Conservation (phyloP, 805 yeast species). For the Naumovozyma castellii region DNA sequence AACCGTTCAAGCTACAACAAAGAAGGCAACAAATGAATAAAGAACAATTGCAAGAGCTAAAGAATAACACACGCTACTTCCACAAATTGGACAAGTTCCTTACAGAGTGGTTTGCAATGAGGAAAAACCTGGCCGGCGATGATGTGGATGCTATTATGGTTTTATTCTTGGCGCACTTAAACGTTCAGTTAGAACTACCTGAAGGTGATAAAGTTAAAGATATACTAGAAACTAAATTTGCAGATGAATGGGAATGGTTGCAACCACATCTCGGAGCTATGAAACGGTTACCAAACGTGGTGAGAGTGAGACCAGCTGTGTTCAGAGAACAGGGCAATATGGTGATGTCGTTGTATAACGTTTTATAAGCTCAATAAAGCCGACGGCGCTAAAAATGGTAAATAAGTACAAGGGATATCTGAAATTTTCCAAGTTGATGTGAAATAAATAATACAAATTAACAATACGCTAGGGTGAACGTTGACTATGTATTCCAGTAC, state of each 20-base stretch:
- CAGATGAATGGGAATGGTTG: slow-evolving; percentile 3
- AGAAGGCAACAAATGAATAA: slow-evolving; percentile 13
- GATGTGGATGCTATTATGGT: slow-evolving; percentile 4
- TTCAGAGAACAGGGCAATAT: slow-evolving; percentile 26
- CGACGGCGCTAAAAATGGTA: too few relatives aligned
- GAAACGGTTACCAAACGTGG: background rate
- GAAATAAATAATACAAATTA: too few relatives aligned
- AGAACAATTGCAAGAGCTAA: slow-evolving; percentile 16
- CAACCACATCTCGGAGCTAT: background rate
- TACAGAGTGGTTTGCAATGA: slow-evolving; percentile 16
- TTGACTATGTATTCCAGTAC: too few relatives aligned
- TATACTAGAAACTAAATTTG: slow-evolving; percentile 9
- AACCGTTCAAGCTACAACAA: slow-evolving; percentile 21
- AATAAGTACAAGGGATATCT: too few relatives aligned
- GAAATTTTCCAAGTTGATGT: too few relatives aligned
- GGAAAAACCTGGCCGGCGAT: slow-evolving; percentile 1
- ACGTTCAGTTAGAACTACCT: slow-evolving; percentile 20
- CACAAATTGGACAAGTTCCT: slow-evolving; percentile 12
- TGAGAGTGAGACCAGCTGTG: slow-evolving; percentile 3
- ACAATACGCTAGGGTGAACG: too few relatives aligned
- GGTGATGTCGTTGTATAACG: slow-evolving; percentile 18
- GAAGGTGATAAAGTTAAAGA: slow-evolving; percentile 13
- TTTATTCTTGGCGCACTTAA: slow-evolving; percentile 20
- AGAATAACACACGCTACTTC: slow-evolving; percentile 15
- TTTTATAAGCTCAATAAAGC: too few relatives aligned